These are phyloP conservation scores for Carex kokanica DNA, from an alignment of 176 grass and related monocot species.

Conservation along the genomic window DNA sequence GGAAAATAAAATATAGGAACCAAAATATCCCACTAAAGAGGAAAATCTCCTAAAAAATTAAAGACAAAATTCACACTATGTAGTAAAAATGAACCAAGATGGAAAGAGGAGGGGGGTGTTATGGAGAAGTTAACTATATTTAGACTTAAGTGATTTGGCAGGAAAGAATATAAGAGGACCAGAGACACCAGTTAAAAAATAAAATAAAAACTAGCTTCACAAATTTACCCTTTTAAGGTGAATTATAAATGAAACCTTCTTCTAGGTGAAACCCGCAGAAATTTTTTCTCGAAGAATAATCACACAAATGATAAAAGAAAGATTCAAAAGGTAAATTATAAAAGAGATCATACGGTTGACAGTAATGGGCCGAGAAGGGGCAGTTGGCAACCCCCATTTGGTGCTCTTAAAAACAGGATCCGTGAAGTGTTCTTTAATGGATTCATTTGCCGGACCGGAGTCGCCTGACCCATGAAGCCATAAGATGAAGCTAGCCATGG, in stretches of 20 bases:
- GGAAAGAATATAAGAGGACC: neutral
- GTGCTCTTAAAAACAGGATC: conserved; percentile 47
- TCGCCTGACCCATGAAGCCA: conserved; percentile 72
- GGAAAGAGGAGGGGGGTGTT: neutral
- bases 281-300: neutral
- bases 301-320: neutral
- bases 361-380: conserved; percentile 41
- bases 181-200: neutral
- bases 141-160: neutral
- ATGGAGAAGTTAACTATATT: conserved; percentile 12
- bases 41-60: neutral
- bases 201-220: neutral
- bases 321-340: neutral
- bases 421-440: conserved; percentile 38
- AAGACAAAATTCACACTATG: neutral
- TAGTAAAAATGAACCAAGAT: neutral
- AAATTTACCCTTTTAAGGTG: neutral
- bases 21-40: neutral
- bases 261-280: neutral
- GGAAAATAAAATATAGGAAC: neutral
- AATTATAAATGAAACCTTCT: neutral
- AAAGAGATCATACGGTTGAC: conserved; percentile 44
- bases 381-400: conserved; percentile 60
- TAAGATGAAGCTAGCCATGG: conserved; percentile 43
- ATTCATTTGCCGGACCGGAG: conserved; percentile 56